Evolutionary conservation across 306 rosid genomes (phyloP).

Genomic region (Cercis canadensis): DNA sequence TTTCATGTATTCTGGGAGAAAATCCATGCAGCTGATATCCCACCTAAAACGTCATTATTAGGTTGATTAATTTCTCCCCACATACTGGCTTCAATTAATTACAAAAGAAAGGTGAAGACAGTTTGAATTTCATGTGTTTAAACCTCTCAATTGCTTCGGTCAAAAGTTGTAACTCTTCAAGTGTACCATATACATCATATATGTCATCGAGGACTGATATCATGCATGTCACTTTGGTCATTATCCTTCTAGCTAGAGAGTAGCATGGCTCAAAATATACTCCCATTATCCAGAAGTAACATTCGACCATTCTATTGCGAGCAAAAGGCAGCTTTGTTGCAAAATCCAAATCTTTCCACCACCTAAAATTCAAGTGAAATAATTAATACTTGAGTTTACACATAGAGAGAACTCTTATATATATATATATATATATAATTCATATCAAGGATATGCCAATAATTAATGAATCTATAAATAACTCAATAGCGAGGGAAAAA

Average conservation of each 20-base stretch:
- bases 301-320: conserved; percentile 32
- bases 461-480: too few species aligned
- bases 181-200: background rate
- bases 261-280: conserved; percentile 3
- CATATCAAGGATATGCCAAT: too few species aligned
- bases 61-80: too few species aligned
- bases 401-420: too few species aligned
- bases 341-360: conserved; percentile 48
- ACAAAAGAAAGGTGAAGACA: too few species aligned
- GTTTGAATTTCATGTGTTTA: background rate
- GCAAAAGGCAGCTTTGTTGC: background rate
- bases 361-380: conserved; percentile 27
- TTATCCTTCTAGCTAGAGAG: background rate
- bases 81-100: too few species aligned
- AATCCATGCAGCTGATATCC: too few species aligned
- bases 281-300: conserved; percentile 47
- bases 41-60: too few species aligned
- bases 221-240: background rate
- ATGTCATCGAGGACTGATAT: background rate
- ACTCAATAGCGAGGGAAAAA: too few species aligned
- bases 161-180: background rate
- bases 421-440: too few species aligned
- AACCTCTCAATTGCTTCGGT: conserved; percentile 44
- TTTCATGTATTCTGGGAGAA: too few species aligned
- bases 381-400: background rate